Percentiles rank a stretch among this genome's conserved stretches.
phyloP scores from a whole-genome alignment of 1,139 yeast genomes.

The Nematodospora anomalae region DNA sequence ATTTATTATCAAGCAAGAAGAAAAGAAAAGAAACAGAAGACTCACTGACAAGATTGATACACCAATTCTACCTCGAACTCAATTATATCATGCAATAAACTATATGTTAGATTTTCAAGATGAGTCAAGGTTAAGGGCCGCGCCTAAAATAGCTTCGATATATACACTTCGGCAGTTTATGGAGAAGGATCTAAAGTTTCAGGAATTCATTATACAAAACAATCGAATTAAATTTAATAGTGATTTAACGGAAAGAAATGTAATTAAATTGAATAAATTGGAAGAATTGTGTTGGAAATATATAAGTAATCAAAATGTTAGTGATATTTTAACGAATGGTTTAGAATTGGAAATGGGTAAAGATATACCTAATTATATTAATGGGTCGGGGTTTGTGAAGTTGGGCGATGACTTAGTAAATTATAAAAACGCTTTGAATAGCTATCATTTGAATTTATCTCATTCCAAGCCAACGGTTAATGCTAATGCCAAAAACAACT shows the following conservation, averaged over 20 bases:
- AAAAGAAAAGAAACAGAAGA: constrained; percentile 19
- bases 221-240: constrained; percentile 20
- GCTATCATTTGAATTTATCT: constrained; percentile 13
- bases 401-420: constrained; percentile 17
- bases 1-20: constrained; percentile 17
- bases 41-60: constrained; percentile 19
- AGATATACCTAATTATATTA: constrained; percentile 20
- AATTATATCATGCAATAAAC: constrained; percentile 26
- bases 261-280: constrained; percentile 30
- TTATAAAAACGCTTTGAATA: constrained; percentile 13
- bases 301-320: constrained; percentile 7
- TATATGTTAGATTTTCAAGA: constrained; percentile 26
- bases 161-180: constrained; percentile 53
- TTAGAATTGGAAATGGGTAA: constrained; percentile 33
- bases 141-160: constrained; percentile 36
- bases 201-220: constrained; percentile 30
- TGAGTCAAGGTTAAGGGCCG: constrained; percentile 25
- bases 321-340: constrained; percentile 21
- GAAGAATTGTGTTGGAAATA: constrained; percentile 46
- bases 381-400: constrained; percentile 17
- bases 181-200: constrained; percentile 50
- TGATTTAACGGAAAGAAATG: constrained; percentile 17
- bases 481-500: constrained; percentile 1
- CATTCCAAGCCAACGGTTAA: constrained; percentile 6
- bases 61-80: constrained; percentile 29